These are phyloP conservation scores for Termitomyces sp. DNA, from an alignment of 768 basidiomycete genomes.

Conservation along the genomic window DNA sequence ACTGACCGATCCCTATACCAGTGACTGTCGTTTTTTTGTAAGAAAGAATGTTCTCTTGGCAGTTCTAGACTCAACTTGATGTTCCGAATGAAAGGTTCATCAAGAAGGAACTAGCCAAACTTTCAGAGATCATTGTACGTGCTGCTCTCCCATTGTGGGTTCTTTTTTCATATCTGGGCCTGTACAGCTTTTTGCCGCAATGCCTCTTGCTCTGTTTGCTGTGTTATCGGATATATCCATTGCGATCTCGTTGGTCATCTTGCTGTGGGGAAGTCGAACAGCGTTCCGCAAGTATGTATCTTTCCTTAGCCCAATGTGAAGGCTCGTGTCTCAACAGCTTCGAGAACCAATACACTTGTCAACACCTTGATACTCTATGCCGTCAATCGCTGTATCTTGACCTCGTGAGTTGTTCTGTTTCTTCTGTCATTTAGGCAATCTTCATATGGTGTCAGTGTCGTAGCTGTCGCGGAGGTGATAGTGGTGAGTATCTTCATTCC, in stretches of 20 bases:
- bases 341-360: constrained; percentile 36
- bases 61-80: neutral
- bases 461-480: constrained; percentile 33
- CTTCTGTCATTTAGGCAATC: neutral
- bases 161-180: neutral
- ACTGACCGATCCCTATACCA: constrained; percentile 4
- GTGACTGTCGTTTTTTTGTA: constrained; percentile 29
- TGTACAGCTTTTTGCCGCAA: constrained; percentile 30
- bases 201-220: constrained; percentile 38
- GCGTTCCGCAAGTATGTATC: constrained; percentile 24
- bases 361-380: constrained; percentile 41
- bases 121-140: constrained; percentile 29
- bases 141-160: neutral
- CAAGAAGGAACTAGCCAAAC: constrained; percentile 25
- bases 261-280: constrained; percentile 33
- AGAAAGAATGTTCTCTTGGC: neutral
- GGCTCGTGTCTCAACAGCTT: neutral
- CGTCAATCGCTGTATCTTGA: constrained; percentile 43
- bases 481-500: constrained; percentile 18
- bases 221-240: constrained; percentile 42
- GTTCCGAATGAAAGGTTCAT: constrained; percentile 20
- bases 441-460: constrained; percentile 13
- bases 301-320: neutral
- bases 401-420: constrained; percentile 28
- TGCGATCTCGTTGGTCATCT: constrained; percentile 33